Evolutionary conservation across 352 stramenopile genomes (phyloP), one percentile per base, ranked within the genome.

Genomic region (Pythium rishiriense): DNA sequence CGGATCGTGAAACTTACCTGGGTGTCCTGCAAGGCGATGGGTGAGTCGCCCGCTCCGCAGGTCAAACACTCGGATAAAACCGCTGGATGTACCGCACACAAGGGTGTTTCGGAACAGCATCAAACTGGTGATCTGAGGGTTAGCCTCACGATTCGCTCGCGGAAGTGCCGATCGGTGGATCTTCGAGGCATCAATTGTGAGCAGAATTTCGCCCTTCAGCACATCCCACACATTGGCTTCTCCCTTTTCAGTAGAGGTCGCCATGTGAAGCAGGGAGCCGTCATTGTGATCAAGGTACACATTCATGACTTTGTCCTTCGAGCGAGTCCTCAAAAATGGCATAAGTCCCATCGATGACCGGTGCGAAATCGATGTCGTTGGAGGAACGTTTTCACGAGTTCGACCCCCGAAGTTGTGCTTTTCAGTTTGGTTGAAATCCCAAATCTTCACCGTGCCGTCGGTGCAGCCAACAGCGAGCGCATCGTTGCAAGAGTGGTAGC

Each of bases 81-180:
- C 87, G 35, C 73, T 87, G 14, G 87, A 94, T n/a, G 87, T 96
- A 22, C 87, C 87, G 62, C 84, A 93, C 22, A 96, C 84, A 5
- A 96, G 66, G 9, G 85, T 96, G 68, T 93, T 94, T 31, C 87
- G 85, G 56, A 94, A 85, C 31, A 96, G 60, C 85, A 96, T 96
- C 14, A 96, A 58, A 31, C 83, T 94, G n/a, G 83, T 93, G 39
- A 96, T 91, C 67, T 94, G 85, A 9, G 85, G 85, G 21, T 68
- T 79, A 22, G 74, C 41, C 45, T 91, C 82, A 48, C 84, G 72
- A 37, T 88, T 74, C 3, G 82, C 83, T 19, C 87, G 80, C 15
- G 79, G 83, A 24, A 96, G 61, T 45, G 87, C 82, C 8, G 87
- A 96, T 53, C 84, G 85, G 70, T 96, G 87, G 33, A 96, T 94